Conservation (phyloP, 305 asterid species). For the Solanum hybrid region DNA sequence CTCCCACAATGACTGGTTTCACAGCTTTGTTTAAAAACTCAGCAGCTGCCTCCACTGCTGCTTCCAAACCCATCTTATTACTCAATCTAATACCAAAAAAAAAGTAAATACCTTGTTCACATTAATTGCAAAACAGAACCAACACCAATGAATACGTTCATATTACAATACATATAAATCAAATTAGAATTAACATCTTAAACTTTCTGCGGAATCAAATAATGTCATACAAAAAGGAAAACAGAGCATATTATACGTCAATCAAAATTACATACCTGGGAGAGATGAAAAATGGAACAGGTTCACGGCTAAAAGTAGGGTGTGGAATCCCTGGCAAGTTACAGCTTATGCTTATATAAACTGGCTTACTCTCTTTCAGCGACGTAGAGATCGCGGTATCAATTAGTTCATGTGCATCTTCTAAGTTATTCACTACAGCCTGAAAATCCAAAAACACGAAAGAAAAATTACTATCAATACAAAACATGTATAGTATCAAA, state of each 20-base stretch:
- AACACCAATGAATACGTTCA: not conserved
- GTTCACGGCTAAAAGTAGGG: conserved; percentile 65
- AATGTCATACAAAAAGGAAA: not conserved
- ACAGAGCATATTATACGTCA: not conserved
- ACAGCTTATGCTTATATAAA: conserved; percentile 72
- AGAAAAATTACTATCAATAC: not conserved
- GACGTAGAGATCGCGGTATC: conserved; percentile 77
- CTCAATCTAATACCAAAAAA: too few relatives aligned
- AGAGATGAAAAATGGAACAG: conserved; percentile 56
- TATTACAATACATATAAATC: too few relatives aligned
- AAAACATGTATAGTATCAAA: not conserved
- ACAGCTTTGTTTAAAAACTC: too few relatives aligned
- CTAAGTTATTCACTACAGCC: conserved; percentile 71
- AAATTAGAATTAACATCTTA: not conserved
- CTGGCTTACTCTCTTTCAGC: conserved; percentile 71
- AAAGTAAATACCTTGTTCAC: too few relatives aligned
- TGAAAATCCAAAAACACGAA: not conserved
- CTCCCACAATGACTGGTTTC: too few relatives aligned
- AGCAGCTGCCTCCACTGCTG: too few relatives aligned
- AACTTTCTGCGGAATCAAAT: not conserved
- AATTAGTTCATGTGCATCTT: conserved; percentile 83
- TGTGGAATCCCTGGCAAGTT: conserved; percentile 66
- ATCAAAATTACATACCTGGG: conserved; percentile 33
- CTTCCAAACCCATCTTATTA: too few relatives aligned
- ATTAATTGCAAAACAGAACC: not conserved